A percentile compares a stretch with the other conserved stretches of the same genome.
Conservation (phyloP, 306 rosid species). For the Lithocarpus polystachyus region DNA sequence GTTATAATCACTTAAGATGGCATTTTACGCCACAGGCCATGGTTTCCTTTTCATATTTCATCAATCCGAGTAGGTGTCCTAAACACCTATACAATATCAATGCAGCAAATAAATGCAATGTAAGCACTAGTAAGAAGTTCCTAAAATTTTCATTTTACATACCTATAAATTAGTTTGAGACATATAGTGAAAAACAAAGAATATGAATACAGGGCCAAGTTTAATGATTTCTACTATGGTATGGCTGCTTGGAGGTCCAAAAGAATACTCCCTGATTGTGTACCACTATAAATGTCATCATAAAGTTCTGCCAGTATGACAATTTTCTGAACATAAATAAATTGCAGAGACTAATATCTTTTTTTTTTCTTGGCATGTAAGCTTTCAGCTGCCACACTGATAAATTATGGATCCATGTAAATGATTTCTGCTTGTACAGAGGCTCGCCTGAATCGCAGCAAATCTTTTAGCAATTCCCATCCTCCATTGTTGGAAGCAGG, state of each 20-base stretch:
- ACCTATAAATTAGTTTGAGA: too few species aligned
- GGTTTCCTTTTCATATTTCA: too few species aligned
- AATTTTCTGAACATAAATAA: neutral
- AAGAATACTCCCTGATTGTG: neutral
- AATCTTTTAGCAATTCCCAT: conserved; percentile 37
- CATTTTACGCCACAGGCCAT: too few species aligned
- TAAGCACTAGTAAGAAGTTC: too few species aligned
- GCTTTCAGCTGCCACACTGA: conserved; percentile 1
- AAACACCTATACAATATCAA: neutral
- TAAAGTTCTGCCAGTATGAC: neutral
- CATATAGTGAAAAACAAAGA: too few species aligned
- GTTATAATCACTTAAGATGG: too few species aligned
- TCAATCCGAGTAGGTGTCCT: too few species aligned
- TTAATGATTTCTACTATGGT: too few species aligned
- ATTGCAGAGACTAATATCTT: neutral
- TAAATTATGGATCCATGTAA: conserved; percentile 35
- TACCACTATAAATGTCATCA: neutral
- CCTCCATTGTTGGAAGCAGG: conserved; percentile 28
- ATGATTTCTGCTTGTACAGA: conserved; percentile 52
- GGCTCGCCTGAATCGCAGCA: conserved; percentile 47
- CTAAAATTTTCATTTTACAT: too few species aligned
- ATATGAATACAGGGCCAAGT: too few species aligned
- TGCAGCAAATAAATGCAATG: neutral
- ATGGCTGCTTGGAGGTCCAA: neutral
- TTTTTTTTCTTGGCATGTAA: neutral